Base-by-base conservation (phyloP, 2,329 filamentous ascomycete genomes). In the Diatrype stigma region DNA sequence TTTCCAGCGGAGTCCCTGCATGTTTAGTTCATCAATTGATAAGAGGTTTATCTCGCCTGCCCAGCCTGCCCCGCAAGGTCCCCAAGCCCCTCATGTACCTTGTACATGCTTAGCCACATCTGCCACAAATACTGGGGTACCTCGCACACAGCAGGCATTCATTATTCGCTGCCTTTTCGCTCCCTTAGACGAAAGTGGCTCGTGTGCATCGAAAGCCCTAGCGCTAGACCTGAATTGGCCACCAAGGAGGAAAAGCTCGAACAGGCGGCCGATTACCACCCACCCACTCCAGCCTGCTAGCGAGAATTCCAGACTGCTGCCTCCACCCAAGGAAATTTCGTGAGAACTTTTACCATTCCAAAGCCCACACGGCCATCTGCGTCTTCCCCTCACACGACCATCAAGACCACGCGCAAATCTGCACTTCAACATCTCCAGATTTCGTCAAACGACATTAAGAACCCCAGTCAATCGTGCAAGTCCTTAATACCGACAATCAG, bases 361-460 rank as follows among this genome's bases (percentile, higher is more conserved):
- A 50, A 54, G 51, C 55, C 57, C 75, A 78, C 70, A 79, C 77
- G 76, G 76, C 71, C 70, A 28, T n/a, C 12, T 44, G 21, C 71
- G 68, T 70, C 61, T 62, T 63, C 62, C 61, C 63, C 63, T 63
- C 60, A 61, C 60, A 61, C 58, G 55, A 51, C 56, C 55, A 60
- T 66, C 65, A 64, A 67, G 68, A 73, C 68, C 67, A 67, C 70
- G 70, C 70, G 71, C 71, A 72, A 78, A 78, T 79, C 77, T 77
- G 76, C 71, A 44, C 65, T 56, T 65, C 63, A 63, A 66, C 56
- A 52, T 60, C 71, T 67, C 68, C 74, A 78, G 76, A 79, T 79
- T 78, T 77, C 56, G 72, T 73, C 73, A 75, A 74, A 65, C 68
- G 72, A 70, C 66, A 65, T 67, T 60, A 67, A 63, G 68, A 73